Base-by-base conservation (phyloP, 2,329 filamentous ascomycete species). In the Endoconidiophora laricicola region DNA sequence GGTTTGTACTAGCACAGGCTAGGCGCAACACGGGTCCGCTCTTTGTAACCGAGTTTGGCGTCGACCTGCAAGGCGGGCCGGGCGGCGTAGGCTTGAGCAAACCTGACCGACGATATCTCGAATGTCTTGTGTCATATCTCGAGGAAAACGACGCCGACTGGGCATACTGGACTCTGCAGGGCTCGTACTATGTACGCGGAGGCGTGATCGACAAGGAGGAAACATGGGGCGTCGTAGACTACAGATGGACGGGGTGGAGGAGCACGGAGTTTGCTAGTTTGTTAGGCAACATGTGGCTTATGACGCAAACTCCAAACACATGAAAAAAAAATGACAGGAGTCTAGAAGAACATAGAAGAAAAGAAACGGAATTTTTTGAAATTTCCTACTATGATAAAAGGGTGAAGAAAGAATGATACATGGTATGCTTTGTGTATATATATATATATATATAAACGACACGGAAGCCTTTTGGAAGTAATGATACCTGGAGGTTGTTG, bases 21-120 rank as follows among this genome's bases (percentile, higher is more conserved):
- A 54, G 67, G 56, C 53, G 56, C 6, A 71, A 66, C 56, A 76
- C 73, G 0, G 72, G 69, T 2, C 74, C 75, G 2, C 60, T 78
- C n/a, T 66, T 76, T 45, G 59, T 79, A 41, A 73, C 70, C 50
- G 76, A 79, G 63, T 79, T 79, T 55, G 75, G 76, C 26, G 74
- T 72, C 43, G 69, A 66, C 51, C 68, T 69, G 62, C 59, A 60
- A 18, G 68, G 68, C 14, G 69, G 69, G 2, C 55, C 59, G 3
- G 55, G 62, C 48, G 59, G 63, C 33, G 68, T 63, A 18, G 70
- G 69, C 0, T 57, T 73, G 14, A 63, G 58, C 39, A 62, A 68
- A 33, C 64, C 65, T 41, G 71, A 74, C 43, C 57, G 63, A 48
- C 58, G 57, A 1, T 78, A 77, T 57, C 64, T 76, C 43, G 61